Base-by-base conservation (phyloP, 1,284 basidiomycete species). In the Puccinia coronata region DNA sequence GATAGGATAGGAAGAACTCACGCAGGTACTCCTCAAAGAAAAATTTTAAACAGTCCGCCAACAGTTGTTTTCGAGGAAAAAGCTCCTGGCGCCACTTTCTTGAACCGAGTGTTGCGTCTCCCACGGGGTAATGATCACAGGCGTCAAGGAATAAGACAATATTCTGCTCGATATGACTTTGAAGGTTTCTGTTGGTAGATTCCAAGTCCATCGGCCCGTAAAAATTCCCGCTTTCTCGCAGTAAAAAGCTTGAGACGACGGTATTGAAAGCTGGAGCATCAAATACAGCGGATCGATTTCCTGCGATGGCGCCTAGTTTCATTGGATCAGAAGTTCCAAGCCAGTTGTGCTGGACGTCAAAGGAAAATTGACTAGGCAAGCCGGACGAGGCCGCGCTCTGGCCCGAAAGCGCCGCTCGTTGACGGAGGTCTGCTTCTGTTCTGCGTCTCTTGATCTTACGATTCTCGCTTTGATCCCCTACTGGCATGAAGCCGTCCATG, bases 1-100 rank as follows among this genome's bases (percentile, higher is more conserved):
- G 20, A n/a, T 8, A 34, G 20, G 12, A 61, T 49, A 41, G 51
- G 34, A 53, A 0, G 4, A 16, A 70, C 78, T 72, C 36, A 80
- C 78, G 67, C 51, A 80, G 51, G 53, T 71, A 80, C 34, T 80
- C 69, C 57, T 80, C 55, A 25, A 80, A 80, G 55, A 80, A 80
- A 63, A 80, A 80, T 51, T 47, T 61, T 16, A 80, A 36, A 41
- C 78, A 80, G n/a, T 53, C 78, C 16, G 55, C 53, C 49, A 80
- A 43, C 20, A 71, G n/a, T 41, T 71, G 67, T 23, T 69, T 71
- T 41, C 49, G 65, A 16, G 69, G 55, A 39, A 71, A 59, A 23
- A 71, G 51, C 34, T 71, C 69, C 55, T 80, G 41, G 25, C 78
- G 69, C 51, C 65, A 80, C 69, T 80, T 80, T 25, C 78, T 69